phyloP scores from a whole-genome alignment of 306 rosid species.

The Cyamopsis tetragonoloba region DNA sequence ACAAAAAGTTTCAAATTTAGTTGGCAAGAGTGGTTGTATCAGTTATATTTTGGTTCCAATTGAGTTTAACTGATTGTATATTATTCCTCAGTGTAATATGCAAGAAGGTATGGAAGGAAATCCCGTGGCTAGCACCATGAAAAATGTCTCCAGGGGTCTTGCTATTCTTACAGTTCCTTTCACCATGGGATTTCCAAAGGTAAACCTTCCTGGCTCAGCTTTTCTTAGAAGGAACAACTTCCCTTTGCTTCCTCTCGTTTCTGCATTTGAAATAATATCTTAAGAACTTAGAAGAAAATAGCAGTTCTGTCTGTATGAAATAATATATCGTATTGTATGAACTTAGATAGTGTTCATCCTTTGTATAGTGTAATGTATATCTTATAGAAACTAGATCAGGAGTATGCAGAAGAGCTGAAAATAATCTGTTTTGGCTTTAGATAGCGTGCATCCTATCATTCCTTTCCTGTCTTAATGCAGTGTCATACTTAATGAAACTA shows the following conservation, averaged over 20 bases:
- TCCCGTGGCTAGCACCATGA: slow-evolving; percentile 71
- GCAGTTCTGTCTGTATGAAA: slow-evolving; percentile 6
- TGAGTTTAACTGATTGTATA: not conserved
- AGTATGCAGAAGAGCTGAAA: too few relatives aligned
- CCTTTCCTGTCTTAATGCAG: too few relatives aligned
- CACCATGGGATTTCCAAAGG: slow-evolving; percentile 85
- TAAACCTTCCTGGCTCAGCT: slow-evolving; percentile 27
- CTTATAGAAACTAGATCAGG: too few relatives aligned
- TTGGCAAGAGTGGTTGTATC: not conserved
- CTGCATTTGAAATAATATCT: slow-evolving; percentile 8
- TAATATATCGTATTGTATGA: too few relatives aligned
- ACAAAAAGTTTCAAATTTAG: not conserved
- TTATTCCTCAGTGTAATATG: slow-evolving; percentile 60
- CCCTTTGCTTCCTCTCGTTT: not conserved
- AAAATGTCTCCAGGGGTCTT: slow-evolving; percentile 72
- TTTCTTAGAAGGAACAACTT: not conserved
- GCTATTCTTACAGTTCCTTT: slow-evolving; percentile 90
- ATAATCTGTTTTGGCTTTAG: not conserved
- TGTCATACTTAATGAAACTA: not conserved
- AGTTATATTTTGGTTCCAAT: not conserved
- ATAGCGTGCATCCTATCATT: not conserved
- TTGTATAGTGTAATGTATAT: too few relatives aligned
- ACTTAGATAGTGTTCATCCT: too few relatives aligned
- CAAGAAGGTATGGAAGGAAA: slow-evolving; percentile 98
- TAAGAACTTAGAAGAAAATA: not conserved